Evolutionary conservation across 202 grass and related monocot genomes (phyloP).

Genomic region (Setaria viridis): DNA sequence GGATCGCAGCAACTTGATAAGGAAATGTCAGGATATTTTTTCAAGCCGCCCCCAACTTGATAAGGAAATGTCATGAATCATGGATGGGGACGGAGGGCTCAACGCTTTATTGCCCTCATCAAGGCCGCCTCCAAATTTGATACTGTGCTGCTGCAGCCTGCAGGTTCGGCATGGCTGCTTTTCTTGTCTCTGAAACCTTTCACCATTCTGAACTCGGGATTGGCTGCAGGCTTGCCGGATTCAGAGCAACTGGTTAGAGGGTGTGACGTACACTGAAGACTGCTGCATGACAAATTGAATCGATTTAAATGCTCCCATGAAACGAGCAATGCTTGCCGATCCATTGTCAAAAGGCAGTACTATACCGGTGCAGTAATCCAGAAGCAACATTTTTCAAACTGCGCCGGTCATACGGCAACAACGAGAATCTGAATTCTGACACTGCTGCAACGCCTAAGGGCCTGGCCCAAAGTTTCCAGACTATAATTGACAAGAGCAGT

Average conservation of each 20-base stretch:
- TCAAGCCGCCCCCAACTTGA: not conserved
- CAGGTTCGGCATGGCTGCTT: not conserved
- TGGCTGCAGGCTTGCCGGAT: slow-evolving; percentile 22
- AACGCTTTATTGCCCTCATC: not conserved
- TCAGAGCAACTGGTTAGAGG: slow-evolving; percentile 2
- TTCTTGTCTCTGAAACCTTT: not conserved
- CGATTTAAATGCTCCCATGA: not conserved
- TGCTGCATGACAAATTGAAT: not conserved
- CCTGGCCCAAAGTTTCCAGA: not conserved
- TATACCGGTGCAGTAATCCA: not conserved
- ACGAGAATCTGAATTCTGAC: slow-evolving; percentile 28
- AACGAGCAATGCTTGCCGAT: not conserved
- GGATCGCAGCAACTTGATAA: not conserved
- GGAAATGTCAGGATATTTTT: not conserved
- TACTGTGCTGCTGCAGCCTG: not conserved
- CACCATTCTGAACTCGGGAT: not conserved
- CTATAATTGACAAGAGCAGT: not conserved
- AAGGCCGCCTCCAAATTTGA: slow-evolving; percentile 16
- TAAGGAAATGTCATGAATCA: not conserved
- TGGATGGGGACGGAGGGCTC: not conserved
- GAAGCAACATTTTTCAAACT: slow-evolving; percentile 40
- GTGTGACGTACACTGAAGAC: not conserved
- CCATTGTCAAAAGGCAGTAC: slow-evolving; percentile 17
- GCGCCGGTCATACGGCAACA: not conserved
- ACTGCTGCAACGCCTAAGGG: not conserved